Percentiles rank a stretch among this genome's conserved stretches.
phyloP scores from a whole-genome alignment of 768 basidiomycete genomes.

The Hortiboletus flavorubellus region DNA sequence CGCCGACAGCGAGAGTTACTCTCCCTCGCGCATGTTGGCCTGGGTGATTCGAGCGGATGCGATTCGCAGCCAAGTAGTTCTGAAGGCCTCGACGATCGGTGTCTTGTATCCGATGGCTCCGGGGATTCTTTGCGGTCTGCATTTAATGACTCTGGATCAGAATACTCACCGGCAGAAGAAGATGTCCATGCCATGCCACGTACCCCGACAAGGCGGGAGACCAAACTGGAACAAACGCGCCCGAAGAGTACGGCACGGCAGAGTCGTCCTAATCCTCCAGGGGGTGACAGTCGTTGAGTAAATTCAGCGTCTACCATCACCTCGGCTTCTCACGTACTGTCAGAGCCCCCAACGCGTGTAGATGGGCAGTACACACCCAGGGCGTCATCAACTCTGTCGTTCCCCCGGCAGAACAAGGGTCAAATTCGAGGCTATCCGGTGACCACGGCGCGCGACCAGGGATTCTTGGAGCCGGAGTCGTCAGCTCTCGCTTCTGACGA shows the following conservation, averaged over 20 bases:
- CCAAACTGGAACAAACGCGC: constrained; percentile 9
- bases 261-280: neutral
- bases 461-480: constrained; percentile 8
- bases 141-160: constrained; percentile 29
- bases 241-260: neutral
- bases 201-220: constrained; percentile 1
- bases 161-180: constrained; percentile 31
- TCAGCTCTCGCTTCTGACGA: constrained; percentile 17
- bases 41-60: constrained; percentile 13
- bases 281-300: constrained; percentile 13
- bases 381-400: constrained; percentile 4
- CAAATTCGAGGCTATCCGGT: neutral
- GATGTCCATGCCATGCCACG: neutral
- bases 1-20: constrained; percentile 22
- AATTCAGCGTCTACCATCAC: neutral
- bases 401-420: constrained; percentile 3
- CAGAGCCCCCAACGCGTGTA: constrained; percentile 2
- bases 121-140: constrained; percentile 20
- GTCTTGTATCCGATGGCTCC: constrained; percentile 16
- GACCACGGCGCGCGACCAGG: neutral
- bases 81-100: constrained; percentile 12
- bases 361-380: constrained; percentile 25
- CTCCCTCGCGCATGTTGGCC: neutral
- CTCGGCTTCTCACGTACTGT: constrained; percentile 5
- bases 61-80: constrained; percentile 20